phyloP scores from a whole-genome alignment of 768 basidiomycete species.

The Mrakia frigida region DNA sequence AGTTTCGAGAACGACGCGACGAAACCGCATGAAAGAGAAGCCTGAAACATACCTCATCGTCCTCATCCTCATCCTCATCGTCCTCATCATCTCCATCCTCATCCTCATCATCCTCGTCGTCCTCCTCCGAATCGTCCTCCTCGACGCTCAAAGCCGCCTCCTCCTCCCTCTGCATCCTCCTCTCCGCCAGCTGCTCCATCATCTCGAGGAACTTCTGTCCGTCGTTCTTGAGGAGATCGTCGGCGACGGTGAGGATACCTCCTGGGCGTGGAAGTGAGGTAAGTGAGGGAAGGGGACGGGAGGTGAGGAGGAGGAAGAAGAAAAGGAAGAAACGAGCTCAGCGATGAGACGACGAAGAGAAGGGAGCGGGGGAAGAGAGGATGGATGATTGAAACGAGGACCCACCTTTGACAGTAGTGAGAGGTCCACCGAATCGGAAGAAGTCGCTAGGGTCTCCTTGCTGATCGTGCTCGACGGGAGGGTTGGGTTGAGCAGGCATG shows the following conservation, averaged over 20 bases:
- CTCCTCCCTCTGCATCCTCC: constrained; percentile 86
- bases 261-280: constrained; percentile 51
- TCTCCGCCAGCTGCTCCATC: constrained; percentile 98
- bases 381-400: constrained; percentile 4
- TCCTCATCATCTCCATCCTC: constrained; percentile 45
- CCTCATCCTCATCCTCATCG: constrained; percentile 53
- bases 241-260: constrained; percentile 95
- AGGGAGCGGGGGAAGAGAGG: not conserved
- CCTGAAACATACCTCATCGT: constrained; percentile 47
- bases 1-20: constrained; percentile 20
- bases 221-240: constrained; percentile 96
- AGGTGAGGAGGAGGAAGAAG: not conserved
- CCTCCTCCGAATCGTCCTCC: constrained; percentile 55
- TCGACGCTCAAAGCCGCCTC: constrained; percentile 55
- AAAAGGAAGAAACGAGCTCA: constrained; percentile 36
- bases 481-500: constrained; percentile 4
- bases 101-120: constrained; percentile 53
- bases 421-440: constrained; percentile 71
- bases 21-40: constrained; percentile 36
- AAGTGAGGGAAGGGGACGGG: not conserved
- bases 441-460: constrained; percentile 49
- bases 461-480: constrained; percentile 25
- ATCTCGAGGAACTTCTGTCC: constrained; percentile 99
- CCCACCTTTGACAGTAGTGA: constrained; percentile 61
- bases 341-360: constrained; percentile 27